A percentile compares a stretch with the other conserved stretches of the same genome.
phyloP scores from a whole-genome alignment of 805 yeast species.

The Lachancea nothofagi region DNA sequence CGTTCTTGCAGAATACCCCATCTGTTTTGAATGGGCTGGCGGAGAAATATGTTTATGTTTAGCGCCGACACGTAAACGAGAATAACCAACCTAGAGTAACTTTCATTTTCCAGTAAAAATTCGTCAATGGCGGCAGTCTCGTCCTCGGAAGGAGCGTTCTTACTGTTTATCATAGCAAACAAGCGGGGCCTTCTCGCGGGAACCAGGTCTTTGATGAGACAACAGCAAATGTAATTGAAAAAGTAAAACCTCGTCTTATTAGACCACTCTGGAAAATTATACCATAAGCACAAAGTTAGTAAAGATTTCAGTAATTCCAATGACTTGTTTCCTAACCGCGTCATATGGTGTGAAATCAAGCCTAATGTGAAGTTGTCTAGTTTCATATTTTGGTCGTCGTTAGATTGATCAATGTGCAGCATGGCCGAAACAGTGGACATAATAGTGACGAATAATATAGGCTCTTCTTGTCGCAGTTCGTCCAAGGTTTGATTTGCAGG shows the following conservation, averaged over 20 bases:
- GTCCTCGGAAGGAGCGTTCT: constrained; percentile 19
- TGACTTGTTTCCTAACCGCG: constrained; percentile 66
- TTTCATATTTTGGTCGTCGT: constrained; percentile 40
- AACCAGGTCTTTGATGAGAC: constrained; percentile 73
- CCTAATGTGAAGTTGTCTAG: constrained; percentile 51
- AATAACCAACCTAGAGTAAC: constrained; percentile 29
- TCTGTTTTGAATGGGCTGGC: constrained; percentile 55
- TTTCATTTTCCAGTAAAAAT: constrained; percentile 4
- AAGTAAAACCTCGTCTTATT: constrained; percentile 74
- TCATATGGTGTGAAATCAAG: constrained; percentile 50
- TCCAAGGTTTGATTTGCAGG: constrained; percentile 42
- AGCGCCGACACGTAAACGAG: constrained; percentile 58
- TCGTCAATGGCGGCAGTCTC: constrained; percentile 21
- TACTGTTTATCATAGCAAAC: constrained; percentile 29
- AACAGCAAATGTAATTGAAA: constrained; percentile 56
- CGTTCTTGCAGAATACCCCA: constrained; percentile 42
- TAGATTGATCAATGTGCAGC: constrained; percentile 28
- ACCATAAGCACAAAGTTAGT: constrained; percentile 66
- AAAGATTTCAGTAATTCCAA: constrained; percentile 61
- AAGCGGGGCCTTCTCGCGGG: constrained; percentile 47
- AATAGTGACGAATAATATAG: constrained; percentile 58
- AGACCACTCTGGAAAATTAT: constrained; percentile 76
- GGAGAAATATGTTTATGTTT: constrained; percentile 56
- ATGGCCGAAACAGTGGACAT: constrained; percentile 55
- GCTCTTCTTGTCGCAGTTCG: constrained; percentile 45